Evolutionary conservation across 129 eudicot species (phyloP).

Genomic region (Centrapalus pauciflorus): DNA sequence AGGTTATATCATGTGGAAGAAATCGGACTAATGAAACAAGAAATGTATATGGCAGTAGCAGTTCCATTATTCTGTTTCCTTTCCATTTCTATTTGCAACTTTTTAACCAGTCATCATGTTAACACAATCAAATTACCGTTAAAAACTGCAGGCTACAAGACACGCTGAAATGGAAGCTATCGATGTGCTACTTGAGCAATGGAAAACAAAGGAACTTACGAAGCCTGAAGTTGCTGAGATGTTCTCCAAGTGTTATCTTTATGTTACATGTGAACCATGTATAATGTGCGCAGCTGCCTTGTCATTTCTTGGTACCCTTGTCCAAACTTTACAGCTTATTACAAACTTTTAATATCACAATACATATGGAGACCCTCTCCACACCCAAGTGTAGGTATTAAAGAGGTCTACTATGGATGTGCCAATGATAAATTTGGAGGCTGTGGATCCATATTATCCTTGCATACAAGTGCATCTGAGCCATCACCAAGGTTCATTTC

Average conservation of each 20-base stretch:
- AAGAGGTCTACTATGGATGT: conserved; percentile 91
- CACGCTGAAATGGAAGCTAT: conserved; percentile 91
- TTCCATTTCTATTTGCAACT: not conserved
- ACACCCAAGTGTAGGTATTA: conserved; percentile 43
- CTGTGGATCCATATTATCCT: conserved; percentile 83
- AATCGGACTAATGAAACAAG: conserved; percentile 76
- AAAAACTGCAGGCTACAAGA: conserved; percentile 65
- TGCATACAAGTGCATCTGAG: conserved; percentile 46
- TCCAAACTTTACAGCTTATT: not conserved
- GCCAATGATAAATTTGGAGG: conserved; percentile 96
- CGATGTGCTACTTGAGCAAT: conserved; percentile 58
- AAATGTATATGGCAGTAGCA: conserved; percentile 39
- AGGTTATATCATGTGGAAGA: conserved; percentile 75
- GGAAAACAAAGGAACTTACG: conserved; percentile 38
- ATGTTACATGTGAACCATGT: conserved; percentile 98
- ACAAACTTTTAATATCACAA: not conserved
- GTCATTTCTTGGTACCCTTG: conserved; percentile 58
- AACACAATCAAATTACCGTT: conserved; percentile 18
- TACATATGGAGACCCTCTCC: not conserved
- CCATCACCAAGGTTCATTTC: conserved; percentile 32
- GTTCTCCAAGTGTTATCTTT: conserved; percentile 69
- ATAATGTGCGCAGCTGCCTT: conserved; percentile 95
- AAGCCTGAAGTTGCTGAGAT: conserved; percentile 42
- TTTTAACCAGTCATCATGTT: conserved; percentile 1
- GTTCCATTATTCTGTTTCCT: not conserved